Conservation (phyloP, 805 yeast species). For the Starmera caribaea region DNA sequence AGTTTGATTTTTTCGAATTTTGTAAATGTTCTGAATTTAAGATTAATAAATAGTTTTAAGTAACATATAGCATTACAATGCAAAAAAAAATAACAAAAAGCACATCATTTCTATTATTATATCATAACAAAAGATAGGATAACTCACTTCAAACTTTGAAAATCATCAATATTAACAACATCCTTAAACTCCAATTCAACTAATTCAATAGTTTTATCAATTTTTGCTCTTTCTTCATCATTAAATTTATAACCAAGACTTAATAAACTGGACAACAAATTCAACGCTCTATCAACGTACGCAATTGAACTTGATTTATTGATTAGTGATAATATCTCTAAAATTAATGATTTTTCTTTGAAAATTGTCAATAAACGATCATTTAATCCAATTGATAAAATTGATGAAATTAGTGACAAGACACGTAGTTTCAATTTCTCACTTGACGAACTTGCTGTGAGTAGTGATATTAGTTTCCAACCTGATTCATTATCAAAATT, state of each 20-base stretch:
- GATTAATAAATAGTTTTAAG: no score
- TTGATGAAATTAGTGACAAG: constrained; percentile 49
- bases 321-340: constrained; percentile 17
- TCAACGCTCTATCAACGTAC: constrained; percentile 47
- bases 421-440: constrained; percentile 42
- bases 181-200: constrained; percentile 33
- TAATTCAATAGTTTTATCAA: constrained; percentile 27
- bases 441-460: constrained; percentile 9
- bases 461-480: constrained; percentile 39
- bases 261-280: constrained; percentile 37
- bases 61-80: no score
- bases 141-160: constrained; percentile 38
- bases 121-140: no score
- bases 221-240: constrained; percentile 28
- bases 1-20: constrained; percentile 27
- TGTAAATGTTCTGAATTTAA: not conserved
- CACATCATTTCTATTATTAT: no score
- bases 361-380: constrained; percentile 31
- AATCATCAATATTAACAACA: constrained; percentile 45
- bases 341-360: constrained; percentile 16
- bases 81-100: no score
- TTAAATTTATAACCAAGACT: constrained; percentile 35
- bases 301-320: constrained; percentile 28
- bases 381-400: constrained; percentile 42
- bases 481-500: constrained; percentile 52